These are phyloP conservation scores for Salix koriyanagi DNA, from an alignment of 345 rosid genomes.

Conservation along the genomic window DNA sequence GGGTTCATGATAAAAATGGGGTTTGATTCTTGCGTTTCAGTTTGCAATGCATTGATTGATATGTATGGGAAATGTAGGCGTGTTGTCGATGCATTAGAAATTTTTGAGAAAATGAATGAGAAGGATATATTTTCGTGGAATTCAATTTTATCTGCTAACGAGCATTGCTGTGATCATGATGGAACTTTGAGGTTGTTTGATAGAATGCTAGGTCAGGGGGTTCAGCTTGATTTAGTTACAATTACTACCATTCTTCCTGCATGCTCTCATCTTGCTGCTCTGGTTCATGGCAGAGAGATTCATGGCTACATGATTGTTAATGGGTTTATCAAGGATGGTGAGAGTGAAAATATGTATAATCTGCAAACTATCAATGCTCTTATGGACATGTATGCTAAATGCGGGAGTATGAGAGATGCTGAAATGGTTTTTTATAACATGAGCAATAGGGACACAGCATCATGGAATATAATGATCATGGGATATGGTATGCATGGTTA, in stretches of 20 bases:
- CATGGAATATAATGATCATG: constrained; percentile 63
- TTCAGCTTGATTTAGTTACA: constrained; percentile 7
- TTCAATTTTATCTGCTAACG: background rate
- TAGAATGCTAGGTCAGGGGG: background rate
- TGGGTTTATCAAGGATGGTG: constrained; percentile 33
- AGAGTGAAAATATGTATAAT: constrained; percentile 13
- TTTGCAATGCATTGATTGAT: constrained; percentile 10
- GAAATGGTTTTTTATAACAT: constrained; percentile 38
- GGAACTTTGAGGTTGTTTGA: background rate
- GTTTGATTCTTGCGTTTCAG: constrained; percentile 1
- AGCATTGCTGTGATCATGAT: constrained; percentile 2
- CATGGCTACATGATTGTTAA: constrained; percentile 43
- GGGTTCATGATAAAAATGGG: constrained; percentile 2
- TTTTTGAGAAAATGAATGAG: constrained; percentile 3
- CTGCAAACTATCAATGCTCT: constrained; percentile 37
- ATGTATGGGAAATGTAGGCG: constrained; percentile 5
- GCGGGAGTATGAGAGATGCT: constrained; percentile 55
- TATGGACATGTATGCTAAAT: constrained; percentile 62
- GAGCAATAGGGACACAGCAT: constrained; percentile 45
- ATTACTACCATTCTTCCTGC: constrained; percentile 4
- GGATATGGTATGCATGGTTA: constrained; percentile 59
- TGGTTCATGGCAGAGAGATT: constrained; percentile 49
- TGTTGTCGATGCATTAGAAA: background rate
- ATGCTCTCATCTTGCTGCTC: constrained; percentile 45
- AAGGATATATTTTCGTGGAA: constrained; percentile 9